Evolutionary conservation across 2,329 filamentous ascomycete species (phyloP), one percentile per base, ranked within the genome.

Genomic region (Macroventuria anomochaeta): DNA sequence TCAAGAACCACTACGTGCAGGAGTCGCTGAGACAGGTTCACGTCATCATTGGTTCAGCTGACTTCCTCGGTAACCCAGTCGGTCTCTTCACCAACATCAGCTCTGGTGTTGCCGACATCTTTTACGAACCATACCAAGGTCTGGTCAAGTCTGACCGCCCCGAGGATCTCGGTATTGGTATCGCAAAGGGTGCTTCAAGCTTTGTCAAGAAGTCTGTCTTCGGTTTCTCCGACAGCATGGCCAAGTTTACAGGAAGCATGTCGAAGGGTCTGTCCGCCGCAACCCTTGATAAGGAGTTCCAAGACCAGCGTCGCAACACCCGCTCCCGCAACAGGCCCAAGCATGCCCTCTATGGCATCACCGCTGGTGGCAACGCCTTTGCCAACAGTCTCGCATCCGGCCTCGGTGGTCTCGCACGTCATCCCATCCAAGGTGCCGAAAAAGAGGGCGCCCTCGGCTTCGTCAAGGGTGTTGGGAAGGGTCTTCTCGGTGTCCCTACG

Each of bases 131-230:
- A 31, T 99, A 99, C 77, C 95, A 99, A 79, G 91, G 96, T 18
- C 85, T 99, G 41, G 96, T 99, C 73, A 91, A 96, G 82, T 96
- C 93, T 0, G 95, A 99, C 73, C 86, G 90, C 62, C 96, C 95
- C 2, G 93, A 97, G 74, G 93, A 99, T 62, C 87, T 99, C 49
- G 96, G 95, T 17, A 82, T 96, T 33, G 95, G 95, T 15, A 96
- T 99, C 58, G 96, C 95, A 29, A 97, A 97, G 75, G 95, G 95
- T 32, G 95, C 96, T 10, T 93, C 92, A 0, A 96, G 91, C 61
- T 97, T 99, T 70, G 90, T 97, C 63, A 99, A 99, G 82, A 99
- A 99, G 77, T 96, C 92, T 0, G 93, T 99, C 10, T 99, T 96
- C 75, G 96, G 95, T 38, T 90, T 99, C 73, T 96, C 90, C 1